Percentiles rank a stretch among this genome's conserved stretches.
Conservation (phyloP, 306 rosid genomes). For the Macrotyloma uniflorum region DNA sequence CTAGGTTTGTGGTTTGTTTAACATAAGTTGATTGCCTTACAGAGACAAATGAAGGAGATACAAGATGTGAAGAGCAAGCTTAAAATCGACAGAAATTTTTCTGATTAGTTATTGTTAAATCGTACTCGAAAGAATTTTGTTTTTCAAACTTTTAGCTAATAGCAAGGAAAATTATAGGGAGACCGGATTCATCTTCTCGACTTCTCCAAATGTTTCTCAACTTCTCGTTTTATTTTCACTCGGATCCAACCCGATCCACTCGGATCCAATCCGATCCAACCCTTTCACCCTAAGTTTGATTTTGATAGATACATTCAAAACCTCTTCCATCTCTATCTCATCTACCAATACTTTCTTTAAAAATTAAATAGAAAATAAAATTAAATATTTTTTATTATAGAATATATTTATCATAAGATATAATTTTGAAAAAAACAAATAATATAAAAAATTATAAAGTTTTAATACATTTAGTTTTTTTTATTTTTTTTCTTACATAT, state of each 20-base stretch:
- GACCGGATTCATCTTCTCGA: not conserved
- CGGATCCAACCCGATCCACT: no score
- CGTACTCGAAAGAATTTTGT: not conserved
- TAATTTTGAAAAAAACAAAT: no score
- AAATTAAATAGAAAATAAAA: no score
- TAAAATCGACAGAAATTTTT: not conserved
- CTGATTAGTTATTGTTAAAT: constrained; percentile 9
- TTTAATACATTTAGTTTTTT: no score
- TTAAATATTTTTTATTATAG: no score
- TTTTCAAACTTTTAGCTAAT: not conserved
- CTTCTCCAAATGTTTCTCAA: no score
- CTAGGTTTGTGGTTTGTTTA: not conserved
- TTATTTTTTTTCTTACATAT: no score
- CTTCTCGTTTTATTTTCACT: no score
- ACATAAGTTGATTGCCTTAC: constrained; percentile 35
- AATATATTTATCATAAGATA: no score
- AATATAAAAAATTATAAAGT: no score
- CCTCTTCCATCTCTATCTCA: not conserved
- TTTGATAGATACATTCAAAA: not conserved
- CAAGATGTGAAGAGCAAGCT: constrained; percentile 33
- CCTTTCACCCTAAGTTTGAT: not conserved
- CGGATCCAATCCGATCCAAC: no score
- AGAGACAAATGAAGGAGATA: constrained; percentile 48
- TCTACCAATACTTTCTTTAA: not conserved
- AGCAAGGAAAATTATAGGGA: constrained; percentile 1